Evolutionary conservation across 2,329 filamentous ascomycete genomes (phyloP), one percentile per base, ranked within the genome.

Genomic region (Penicillium sp.): DNA sequence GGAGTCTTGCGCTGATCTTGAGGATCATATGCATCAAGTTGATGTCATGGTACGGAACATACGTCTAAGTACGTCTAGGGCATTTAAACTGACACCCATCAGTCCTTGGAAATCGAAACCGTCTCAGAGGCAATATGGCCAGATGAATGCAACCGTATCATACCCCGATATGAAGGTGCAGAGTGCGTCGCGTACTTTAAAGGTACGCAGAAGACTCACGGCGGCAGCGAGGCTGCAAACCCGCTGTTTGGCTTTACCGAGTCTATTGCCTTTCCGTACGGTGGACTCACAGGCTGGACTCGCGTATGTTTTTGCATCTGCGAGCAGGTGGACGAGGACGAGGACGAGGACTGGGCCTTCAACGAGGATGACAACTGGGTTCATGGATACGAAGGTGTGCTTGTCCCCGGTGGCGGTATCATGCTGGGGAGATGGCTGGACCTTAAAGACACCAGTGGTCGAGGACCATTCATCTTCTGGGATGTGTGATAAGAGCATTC

Each of bases 361-460:
- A 44, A 54, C 23, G 39, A 37, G 0, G 55, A 67, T 44, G 67
- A 68, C 39, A 49, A 59, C 15, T 70, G 68, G 53, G 62, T 71
- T 1, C 74, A 72, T 61, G 72, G 65, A 3, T 79, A 78, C 48
- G 75, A 79, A 58, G 76, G 73, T 0, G 62, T 72, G 20, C 63
- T 79, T 10, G 51, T 77, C 4, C 77, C 76, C 2, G 74, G 76
- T 4, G 70, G 71, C 1, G 68, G 69, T 24, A 69, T 78, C 33
- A 75, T 79, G 61, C 44, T 78, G 44, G 77, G 77, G 9, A 65
- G 73, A 24, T 83, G 78, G 77, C 20, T 63, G 12, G 61, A 70
- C 46, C 35, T 68, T 50, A 42, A 55, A 25, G 59, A 61, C 15
- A 50, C 37, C 8, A 55, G 35, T 20, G 56, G 45, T 9, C 50